phyloP scores from a whole-genome alignment of 306 rosid species.

The Begonia loranthoides region DNA sequence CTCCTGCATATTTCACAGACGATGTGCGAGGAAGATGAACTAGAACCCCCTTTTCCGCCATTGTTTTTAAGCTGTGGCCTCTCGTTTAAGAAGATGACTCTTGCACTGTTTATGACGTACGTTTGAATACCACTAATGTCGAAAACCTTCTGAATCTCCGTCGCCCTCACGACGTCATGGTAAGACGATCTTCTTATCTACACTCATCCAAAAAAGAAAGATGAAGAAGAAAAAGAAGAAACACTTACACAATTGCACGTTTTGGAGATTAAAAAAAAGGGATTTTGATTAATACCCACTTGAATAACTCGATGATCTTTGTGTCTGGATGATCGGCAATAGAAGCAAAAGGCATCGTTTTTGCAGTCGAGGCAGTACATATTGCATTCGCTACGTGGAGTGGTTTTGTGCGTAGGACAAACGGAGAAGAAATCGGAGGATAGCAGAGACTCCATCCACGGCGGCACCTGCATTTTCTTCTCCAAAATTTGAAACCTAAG shows the following conservation, averaged over 20 bases:
- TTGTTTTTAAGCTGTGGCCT: constrained; percentile 69
- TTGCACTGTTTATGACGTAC: constrained; percentile 79
- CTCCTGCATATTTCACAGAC: constrained; percentile 78
- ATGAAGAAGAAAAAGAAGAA: neutral
- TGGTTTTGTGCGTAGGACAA: constrained; percentile 57
- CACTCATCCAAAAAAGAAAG: neutral
- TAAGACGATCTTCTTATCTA: constrained; percentile 86
- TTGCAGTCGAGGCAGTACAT: constrained; percentile 87
- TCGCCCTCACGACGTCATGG: constrained; percentile 76
- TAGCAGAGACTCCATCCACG: constrained; percentile 73
- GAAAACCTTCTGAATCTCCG: constrained; percentile 57
- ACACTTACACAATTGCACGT: too few species aligned
- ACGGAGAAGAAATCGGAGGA: constrained; percentile 55
- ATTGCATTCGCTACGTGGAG: constrained; percentile 71
- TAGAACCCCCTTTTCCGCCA: constrained; percentile 53
- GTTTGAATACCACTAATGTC: constrained; percentile 79
- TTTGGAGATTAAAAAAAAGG: neutral
- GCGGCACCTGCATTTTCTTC: constrained; percentile 69
- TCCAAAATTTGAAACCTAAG: constrained; percentile 1
- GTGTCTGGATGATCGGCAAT: constrained; percentile 81
- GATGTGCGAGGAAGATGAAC: constrained; percentile 40
- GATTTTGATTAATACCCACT: constrained; percentile 15
- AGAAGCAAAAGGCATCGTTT: constrained; percentile 71
- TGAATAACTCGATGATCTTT: constrained; percentile 87
- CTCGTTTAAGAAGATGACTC: constrained; percentile 77